These are phyloP conservation scores for Cladosporium sp. DNA, from an alignment of 2,329 filamentous ascomycete genomes.

Conservation along the genomic window DNA sequence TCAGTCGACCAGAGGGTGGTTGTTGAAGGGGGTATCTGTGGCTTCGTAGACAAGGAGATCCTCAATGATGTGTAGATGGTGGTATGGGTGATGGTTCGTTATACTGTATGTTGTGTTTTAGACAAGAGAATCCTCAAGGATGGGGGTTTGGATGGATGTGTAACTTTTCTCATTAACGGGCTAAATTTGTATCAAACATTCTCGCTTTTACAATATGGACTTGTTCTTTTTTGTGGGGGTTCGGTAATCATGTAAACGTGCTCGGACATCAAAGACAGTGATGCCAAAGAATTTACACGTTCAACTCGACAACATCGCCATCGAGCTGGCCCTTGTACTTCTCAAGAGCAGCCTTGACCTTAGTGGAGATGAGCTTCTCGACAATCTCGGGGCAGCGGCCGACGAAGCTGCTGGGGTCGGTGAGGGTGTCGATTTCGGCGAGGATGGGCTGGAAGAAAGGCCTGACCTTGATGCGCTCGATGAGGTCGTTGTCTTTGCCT, in stretches of 20 bases:
- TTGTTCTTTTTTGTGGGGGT: background rate
- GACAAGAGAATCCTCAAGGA: too few species aligned
- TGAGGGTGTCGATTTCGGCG: constrained; percentile 32
- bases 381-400: constrained; percentile 38
- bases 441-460: constrained; percentile 63
- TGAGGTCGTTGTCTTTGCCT: constrained; percentile 74
- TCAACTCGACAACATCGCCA: constrained; percentile 24
- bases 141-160: background rate
- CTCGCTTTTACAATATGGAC: constrained; percentile 1
- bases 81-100: too few species aligned
- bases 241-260: background rate
- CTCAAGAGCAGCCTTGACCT: constrained; percentile 34
- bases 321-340: constrained; percentile 28
- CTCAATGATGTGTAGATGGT: too few species aligned
- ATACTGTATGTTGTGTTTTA: too few species aligned
- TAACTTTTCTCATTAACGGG: background rate
- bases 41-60: too few species aligned
- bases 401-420: constrained; percentile 35
- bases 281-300: constrained; percentile 18
- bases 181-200: background rate
- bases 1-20: background rate
- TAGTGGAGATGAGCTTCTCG: constrained; percentile 33
- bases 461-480: constrained; percentile 68
- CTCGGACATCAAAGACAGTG: background rate
- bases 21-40: background rate